Conservation (phyloP, 140 eudicot species). For the Erigeron philadelphicus region DNA sequence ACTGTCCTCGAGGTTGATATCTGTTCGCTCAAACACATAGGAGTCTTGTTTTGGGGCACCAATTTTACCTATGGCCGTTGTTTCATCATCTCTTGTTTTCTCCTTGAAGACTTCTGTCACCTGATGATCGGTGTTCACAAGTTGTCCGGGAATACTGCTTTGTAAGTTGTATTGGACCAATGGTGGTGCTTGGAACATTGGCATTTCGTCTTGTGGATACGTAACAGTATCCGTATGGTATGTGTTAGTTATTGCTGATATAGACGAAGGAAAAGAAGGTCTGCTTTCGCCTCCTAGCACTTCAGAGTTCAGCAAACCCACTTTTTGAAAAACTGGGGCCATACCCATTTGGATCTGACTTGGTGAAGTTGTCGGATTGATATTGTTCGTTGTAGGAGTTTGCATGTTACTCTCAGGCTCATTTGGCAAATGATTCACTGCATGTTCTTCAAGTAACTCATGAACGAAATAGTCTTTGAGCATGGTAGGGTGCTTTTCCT, state of each 20-base stretch:
- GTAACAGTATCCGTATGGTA: neutral
- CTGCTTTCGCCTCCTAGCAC: neutral
- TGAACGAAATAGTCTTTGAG: neutral
- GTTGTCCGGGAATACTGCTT: no score
- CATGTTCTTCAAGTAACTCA: neutral
- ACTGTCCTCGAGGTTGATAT: constrained; percentile 1
- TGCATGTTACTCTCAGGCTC: neutral
- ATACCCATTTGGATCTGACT: neutral
- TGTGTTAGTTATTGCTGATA: neutral
- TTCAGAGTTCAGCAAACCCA: neutral
- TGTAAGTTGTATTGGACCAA: no score
- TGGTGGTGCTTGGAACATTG: no score
- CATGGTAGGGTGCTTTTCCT: neutral
- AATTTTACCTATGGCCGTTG: no score
- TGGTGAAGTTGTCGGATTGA: neutral
- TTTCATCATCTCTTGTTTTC: no score
- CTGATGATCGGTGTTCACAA: no score
- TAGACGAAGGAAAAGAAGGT: neutral
- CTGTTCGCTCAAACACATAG: neutral
- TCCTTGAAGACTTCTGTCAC: no score
- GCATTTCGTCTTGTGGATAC: neutral
- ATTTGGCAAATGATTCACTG: neutral
- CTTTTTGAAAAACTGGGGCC: neutral
- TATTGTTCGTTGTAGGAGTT: neutral
- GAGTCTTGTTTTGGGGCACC: neutral